Evolutionary conservation across 2,329 filamentous ascomycete genomes (phyloP).

Genomic region (Penicillium janthinellum): DNA sequence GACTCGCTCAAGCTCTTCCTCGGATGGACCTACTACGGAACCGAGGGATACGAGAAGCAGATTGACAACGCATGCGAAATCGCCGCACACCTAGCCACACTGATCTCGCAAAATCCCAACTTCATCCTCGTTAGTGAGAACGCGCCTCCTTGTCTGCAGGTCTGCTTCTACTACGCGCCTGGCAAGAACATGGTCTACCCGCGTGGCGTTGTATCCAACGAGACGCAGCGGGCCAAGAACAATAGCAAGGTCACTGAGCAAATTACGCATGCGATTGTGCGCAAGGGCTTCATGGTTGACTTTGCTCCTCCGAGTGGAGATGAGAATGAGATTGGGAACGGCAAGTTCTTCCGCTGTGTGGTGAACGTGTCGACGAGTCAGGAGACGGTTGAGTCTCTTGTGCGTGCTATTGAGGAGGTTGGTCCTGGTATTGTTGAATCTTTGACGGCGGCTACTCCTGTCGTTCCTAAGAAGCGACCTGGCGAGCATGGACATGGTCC

Average conservation of each 20-base stretch:
- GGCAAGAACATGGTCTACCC: slow-evolving; percentile 52
- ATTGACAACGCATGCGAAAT: slow-evolving; percentile 73
- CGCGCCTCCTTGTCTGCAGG: slow-evolving; percentile 84
- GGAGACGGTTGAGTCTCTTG: slow-evolving; percentile 64
- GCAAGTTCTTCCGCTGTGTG: slow-evolving; percentile 69
- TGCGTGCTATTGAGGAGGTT: slow-evolving; percentile 59
- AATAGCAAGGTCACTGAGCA: slow-evolving; percentile 60
- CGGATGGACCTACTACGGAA: slow-evolving; percentile 86
- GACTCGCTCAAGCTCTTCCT: slow-evolving; percentile 87
- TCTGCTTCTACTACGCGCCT: slow-evolving; percentile 87
- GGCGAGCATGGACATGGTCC: slow-evolving; percentile 40
- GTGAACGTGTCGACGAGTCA: slow-evolving; percentile 63
- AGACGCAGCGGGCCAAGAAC: slow-evolving; percentile 42
- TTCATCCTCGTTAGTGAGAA: slow-evolving; percentile 74
- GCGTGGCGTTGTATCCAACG: slow-evolving; percentile 34
- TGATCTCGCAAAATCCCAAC: slow-evolving; percentile 58
- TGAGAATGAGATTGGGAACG: slow-evolving; percentile 54
- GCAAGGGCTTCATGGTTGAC: slow-evolving; percentile 69
- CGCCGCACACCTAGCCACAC: slow-evolving; percentile 67
- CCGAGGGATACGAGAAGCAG: slow-evolving; percentile 67
- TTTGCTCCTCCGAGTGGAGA: slow-evolving; percentile 58
- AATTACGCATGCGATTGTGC: slow-evolving; percentile 58
- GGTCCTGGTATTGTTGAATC: slow-evolving; percentile 38
- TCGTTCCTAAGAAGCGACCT: slow-evolving; percentile 26
- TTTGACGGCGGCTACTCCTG: slow-evolving; percentile 27